Percentiles rank a stretch among this genome's conserved stretches.
phyloP scores from a whole-genome alignment of 257 asterid genomes.

The Parsonsia alboflavescens region DNA sequence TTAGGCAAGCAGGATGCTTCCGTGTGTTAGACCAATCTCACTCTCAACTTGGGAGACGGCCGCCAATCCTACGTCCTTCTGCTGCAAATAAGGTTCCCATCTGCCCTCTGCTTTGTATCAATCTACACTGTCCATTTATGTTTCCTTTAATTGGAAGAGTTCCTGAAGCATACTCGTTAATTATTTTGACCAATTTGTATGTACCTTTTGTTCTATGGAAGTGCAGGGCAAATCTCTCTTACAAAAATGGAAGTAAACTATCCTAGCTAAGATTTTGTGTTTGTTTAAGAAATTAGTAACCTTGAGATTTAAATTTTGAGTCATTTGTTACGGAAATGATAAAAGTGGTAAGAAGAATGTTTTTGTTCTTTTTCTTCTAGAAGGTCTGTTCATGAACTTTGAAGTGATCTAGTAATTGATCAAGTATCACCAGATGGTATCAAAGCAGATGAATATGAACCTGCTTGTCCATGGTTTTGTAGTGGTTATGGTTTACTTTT shows the following conservation, averaged over 20 bases:
- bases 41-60: conserved; percentile 90
- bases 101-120: background rate
- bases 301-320: background rate
- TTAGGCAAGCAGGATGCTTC: conserved; percentile 95
- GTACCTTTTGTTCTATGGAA: background rate
- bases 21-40: conserved; percentile 83
- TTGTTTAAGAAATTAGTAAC: background rate
- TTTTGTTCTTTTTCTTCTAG: background rate
- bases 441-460: background rate
- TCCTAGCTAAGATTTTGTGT: background rate
- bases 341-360: background rate
- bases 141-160: background rate
- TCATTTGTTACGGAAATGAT: background rate
- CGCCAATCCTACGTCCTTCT: conserved; percentile 53
- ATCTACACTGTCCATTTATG: background rate
- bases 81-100: conserved; percentile 55
- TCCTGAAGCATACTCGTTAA: background rate
- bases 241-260: background rate
- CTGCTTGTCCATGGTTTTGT: background rate
- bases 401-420: background rate
- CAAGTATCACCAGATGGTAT: background rate
- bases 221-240: background rate
- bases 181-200: background rate
- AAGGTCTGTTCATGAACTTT: background rate
- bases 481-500: background rate